Evolutionary conservation across 2,329 filamentous ascomycete species (phyloP), one percentile per base, ranked within the genome.

Genomic region (Fusarium citri): DNA sequence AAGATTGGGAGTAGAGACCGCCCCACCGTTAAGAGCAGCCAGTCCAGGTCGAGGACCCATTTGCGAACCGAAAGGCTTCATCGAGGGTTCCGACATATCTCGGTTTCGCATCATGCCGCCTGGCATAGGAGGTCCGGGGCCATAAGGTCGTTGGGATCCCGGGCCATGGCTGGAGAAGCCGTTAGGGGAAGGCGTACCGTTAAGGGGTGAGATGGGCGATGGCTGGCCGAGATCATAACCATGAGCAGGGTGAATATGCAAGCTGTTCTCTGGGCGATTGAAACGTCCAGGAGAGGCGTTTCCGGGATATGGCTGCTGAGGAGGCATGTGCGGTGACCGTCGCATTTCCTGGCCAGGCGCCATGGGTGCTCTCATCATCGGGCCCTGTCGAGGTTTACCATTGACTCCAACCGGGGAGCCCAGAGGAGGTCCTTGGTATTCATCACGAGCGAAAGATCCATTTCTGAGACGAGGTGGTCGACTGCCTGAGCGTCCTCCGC

Each of bases 31-130:
- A 16, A 79, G 61, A 69, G 81, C 82, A 31, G 78, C 79, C 5
- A 78, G 78, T 6, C 80, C 77, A 6, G 78, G 76, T 28, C 83
- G 79, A n/a, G 68, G 65, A n/a, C 82, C 79, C 1, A 81, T 83
- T 6, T 81, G 82, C n/a, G 80, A 82, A 6, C 81, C 83, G 18
- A 83, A 81, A 70, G 80, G 83, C 20, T 85, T 76, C 50, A 86
- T 83, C 0, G 80, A 84, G 6, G 85, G 83, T 56, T 87, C 86
- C 4, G 84, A 85, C 46, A 86, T 85, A 23, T 87, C 85, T 60
- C 80, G 78, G 62, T 82, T 83, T 59, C 79, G 82, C 42, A 85
- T 80, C 20, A 78, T 74, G 12, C 83, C 62, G 11, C 63, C 63
- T 20, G 63, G 41, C 23, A 68, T 53, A 14, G 61, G 61, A 18